phyloP scores from a whole-genome alignment of 495 filamentous ascomycete species.

The Podospora anserina region DNA sequence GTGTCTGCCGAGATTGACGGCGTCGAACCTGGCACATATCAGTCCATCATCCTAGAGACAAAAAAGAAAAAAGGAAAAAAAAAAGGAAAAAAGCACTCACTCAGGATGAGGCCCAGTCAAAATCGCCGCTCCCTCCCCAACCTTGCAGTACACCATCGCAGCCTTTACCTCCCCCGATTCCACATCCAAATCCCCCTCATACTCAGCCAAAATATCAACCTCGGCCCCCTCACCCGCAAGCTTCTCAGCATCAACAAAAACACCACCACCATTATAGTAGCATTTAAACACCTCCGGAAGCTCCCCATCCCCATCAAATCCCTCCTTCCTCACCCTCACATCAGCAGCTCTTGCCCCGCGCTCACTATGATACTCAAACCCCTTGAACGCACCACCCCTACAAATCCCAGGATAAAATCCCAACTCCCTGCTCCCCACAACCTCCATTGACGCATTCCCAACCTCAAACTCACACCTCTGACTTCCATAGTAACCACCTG shows the following conservation, averaged over 20 bases:
- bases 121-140: constrained; percentile 77
- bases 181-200: constrained; percentile 70
- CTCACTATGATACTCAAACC: constrained; percentile 91
- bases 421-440: constrained; percentile 81
- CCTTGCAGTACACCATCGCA: constrained; percentile 81
- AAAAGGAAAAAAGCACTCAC: constrained; percentile 47
- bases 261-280: constrained; percentile 94
- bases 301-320: constrained; percentile 48
- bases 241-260: constrained; percentile 79
- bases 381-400: constrained; percentile 80
- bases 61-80: no score
- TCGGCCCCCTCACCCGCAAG: constrained; percentile 50
- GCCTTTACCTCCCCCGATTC: constrained; percentile 68
- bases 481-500: constrained; percentile 88
- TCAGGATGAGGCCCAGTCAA: constrained; percentile 93
- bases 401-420: constrained; percentile 85
- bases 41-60: background rate
- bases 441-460: constrained; percentile 74
- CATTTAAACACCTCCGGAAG: constrained; percentile 64
- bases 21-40: constrained; percentile 64
- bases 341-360: constrained; percentile 72
- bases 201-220: constrained; percentile 81
- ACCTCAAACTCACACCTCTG: constrained; percentile 86
- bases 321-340: constrained; percentile 61
- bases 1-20: constrained; percentile 66